These are phyloP conservation scores for Neodidymelliopsis sp. DNA, from an alignment of 2,329 filamentous ascomycete species.

Conservation along the genomic window DNA sequence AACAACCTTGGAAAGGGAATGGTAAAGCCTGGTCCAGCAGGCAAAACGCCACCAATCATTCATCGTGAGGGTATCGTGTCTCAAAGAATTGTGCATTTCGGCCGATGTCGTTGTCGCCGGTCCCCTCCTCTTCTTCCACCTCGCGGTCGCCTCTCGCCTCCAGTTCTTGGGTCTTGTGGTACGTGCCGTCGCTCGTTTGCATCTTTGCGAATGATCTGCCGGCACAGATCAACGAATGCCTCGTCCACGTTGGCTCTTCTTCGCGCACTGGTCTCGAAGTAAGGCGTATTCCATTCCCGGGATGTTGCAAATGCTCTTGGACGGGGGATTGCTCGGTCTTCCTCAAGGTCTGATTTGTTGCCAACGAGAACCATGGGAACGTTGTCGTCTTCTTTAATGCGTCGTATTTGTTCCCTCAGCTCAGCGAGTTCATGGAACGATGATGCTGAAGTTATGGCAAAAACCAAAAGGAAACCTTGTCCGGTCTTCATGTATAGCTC, in stretches of 20 bases:
- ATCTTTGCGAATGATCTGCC: constrained; percentile 81
- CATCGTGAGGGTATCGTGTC: constrained; percentile 32
- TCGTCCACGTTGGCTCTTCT: constrained; percentile 88
- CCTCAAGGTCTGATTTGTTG: constrained; percentile 90
- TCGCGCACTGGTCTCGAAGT: constrained; percentile 88
- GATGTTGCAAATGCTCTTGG: constrained; percentile 83
- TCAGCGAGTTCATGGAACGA: constrained; percentile 84
- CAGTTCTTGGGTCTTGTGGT: constrained; percentile 23
- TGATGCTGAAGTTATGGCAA: constrained; percentile 85
- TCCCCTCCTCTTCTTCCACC: constrained; percentile 14
- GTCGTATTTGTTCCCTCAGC: constrained; percentile 86
- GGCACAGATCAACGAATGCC: constrained; percentile 83
- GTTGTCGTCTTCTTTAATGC: constrained; percentile 87
- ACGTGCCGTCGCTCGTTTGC: constrained; percentile 52
- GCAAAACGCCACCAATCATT: constrained; percentile 24
- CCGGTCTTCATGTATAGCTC: constrained; percentile 82
- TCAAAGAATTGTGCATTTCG: constrained; percentile 40
- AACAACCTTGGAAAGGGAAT: constrained; percentile 1
- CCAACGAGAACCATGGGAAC: constrained; percentile 90
- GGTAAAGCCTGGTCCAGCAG: constrained; percentile 33
- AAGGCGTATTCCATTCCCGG: constrained; percentile 87
- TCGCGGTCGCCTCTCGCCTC: constrained; percentile 14
- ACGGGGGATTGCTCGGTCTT: constrained; percentile 79
- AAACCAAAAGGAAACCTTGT: constrained; percentile 89
- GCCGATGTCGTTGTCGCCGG: constrained; percentile 25